Base-by-base conservation (phyloP, 352 stramenopile species). In the Phytophthora fragariae region DNA sequence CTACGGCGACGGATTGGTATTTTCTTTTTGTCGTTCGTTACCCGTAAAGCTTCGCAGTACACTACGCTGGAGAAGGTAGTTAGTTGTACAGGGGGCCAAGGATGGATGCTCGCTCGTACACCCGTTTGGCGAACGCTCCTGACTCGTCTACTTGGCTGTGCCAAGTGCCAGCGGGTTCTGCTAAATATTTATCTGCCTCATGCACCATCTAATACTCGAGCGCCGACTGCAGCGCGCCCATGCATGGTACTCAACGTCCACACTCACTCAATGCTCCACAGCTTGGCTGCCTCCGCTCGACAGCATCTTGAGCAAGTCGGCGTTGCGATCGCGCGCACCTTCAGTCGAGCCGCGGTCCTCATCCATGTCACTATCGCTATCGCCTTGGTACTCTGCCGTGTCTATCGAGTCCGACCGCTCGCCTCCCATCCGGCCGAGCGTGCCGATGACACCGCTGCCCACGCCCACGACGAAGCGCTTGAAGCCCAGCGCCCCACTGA, bases 281-380 rank as follows among this genome's bases (percentile, higher is more conserved):
- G 59, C 65, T 50, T 72, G 52, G 29, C 60, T 80, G 52, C 65
- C 70, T 57, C 74, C 66, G 57, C 62, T 79, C 2, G 83, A 88
- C 65, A 93, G 73, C 68, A 90, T 77, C 72, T 84, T 84, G 72
- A 91, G 73, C 71, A 91, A 65, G 39, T 87, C 70, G 12, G 75
- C 66, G 67, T 65, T 77, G 60, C 50, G 74, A 46, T 39, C 68
- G 37, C 68, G 66, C 21, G 53, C 50, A 5, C 57, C 55, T 39
- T 65, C 66, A 24, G 44, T 70, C 7, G 46, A 72, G 12, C 65
- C 49, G 10, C 66, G 60, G 17, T 75, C 57, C 8, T 77, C 77
- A 27, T 87, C 75, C 9, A 63, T 73, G 33, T 86, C 84, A 54
- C 84, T 86, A 49, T 85, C 80, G 46, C 76, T 75, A 35, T 72